Evolutionary conservation across 768 basidiomycete genomes (phyloP).

Genomic region (Boletus subcaerulescens): DNA sequence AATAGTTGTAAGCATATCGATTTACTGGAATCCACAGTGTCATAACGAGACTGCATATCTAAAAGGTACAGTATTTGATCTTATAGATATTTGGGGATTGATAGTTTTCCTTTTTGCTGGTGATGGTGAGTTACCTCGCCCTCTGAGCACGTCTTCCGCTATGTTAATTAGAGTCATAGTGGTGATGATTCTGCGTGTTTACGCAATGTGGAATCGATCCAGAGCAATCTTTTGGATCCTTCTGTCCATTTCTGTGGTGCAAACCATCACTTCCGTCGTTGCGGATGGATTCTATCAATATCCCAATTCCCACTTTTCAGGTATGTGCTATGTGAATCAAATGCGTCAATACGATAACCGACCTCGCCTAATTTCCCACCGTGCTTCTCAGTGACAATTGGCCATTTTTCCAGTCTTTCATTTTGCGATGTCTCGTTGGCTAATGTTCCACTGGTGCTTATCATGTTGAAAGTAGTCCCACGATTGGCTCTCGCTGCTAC

Average conservation of each 20-base stretch:
- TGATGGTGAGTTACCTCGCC: neutral
- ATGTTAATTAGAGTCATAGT: neutral
- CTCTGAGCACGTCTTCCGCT: neutral
- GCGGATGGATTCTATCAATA: neutral
- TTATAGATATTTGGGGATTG: neutral
- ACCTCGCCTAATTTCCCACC: too few species aligned
- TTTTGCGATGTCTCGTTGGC: too few species aligned
- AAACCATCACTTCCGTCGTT: neutral
- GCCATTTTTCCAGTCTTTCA: too few species aligned
- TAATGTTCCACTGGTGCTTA: too few species aligned
- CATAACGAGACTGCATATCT: neutral
- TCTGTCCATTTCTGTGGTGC: neutral
- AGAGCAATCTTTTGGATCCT: neutral
- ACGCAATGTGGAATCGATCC: neutral
- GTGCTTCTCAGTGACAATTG: too few species aligned
- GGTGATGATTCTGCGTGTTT: neutral
- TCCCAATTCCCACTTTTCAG: neutral
- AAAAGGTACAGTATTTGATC: neutral
- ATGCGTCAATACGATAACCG: too few species aligned
- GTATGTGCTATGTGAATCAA: neutral
- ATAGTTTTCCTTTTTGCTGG: neutral
- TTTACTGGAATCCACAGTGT: neutral
- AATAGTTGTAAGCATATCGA: too few species aligned
- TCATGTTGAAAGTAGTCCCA: too few species aligned
- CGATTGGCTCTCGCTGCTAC: too few species aligned